phyloP scores from a whole-genome alignment of 2,329 filamentous ascomycete genomes.

The Phialophora macrospora region DNA sequence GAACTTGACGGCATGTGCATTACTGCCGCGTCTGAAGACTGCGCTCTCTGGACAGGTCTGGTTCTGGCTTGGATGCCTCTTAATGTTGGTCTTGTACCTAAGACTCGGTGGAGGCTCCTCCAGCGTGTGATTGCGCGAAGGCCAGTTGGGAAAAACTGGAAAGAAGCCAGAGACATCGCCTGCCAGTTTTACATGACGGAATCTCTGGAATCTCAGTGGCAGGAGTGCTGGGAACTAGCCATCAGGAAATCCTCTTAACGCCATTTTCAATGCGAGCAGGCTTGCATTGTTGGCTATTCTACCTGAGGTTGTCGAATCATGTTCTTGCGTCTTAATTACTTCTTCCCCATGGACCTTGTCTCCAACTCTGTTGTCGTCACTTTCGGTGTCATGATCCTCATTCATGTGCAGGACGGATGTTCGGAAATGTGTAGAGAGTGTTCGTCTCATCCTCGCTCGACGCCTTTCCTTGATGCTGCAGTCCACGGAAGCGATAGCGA shows the following conservation, averaged over 20 bases:
- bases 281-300: background rate
- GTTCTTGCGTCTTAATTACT: background rate
- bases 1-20: background rate
- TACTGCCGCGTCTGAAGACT: background rate
- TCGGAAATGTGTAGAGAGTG: no score
- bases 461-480: no score
- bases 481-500: no score
- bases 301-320: background rate
- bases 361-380: no score
- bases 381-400: no score
- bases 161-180: background rate
- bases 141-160: background rate
- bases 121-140: background rate
- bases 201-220: background rate
- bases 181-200: background rate
- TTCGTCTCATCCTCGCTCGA: no score
- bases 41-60: background rate
- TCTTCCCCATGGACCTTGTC: slow-evolving; percentile 42
- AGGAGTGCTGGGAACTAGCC: background rate
- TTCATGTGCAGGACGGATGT: no score
- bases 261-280: background rate
- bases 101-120: background rate
- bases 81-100: background rate
- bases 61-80: background rate
- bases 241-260: background rate